These are phyloP conservation scores for Aspergillus carbonarius DNA, from an alignment of 2,329 filamentous ascomycete genomes.

Conservation along the genomic window DNA sequence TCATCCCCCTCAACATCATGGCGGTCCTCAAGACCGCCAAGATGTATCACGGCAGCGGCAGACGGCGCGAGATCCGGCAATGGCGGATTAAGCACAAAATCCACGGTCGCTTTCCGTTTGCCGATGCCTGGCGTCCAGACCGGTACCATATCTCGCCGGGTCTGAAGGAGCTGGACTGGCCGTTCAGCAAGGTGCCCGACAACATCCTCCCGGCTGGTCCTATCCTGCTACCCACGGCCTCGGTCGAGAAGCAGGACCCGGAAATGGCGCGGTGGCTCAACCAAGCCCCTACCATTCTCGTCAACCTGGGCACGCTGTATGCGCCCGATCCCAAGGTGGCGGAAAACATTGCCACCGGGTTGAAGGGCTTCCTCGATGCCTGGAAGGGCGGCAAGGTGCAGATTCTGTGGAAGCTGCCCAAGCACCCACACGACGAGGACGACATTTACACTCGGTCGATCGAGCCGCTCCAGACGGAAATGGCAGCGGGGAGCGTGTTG, in stretches of 20 bases:
- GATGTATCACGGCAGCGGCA: slow-evolving; percentile 26
- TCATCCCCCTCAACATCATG: slow-evolving; percentile 46
- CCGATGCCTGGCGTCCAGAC: slow-evolving; percentile 26
- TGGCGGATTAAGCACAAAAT: slow-evolving; percentile 29
- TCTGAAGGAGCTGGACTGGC: slow-evolving; percentile 43
- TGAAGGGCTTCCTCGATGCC: slow-evolving; percentile 38
- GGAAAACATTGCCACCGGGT: slow-evolving; percentile 39
- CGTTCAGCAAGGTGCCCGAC: slow-evolving; percentile 33
- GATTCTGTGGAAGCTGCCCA: slow-evolving; percentile 43
- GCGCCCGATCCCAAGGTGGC: slow-evolving; percentile 35
- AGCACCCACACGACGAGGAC: slow-evolving; percentile 22
- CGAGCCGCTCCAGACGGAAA: slow-evolving; percentile 23
- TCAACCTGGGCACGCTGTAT: slow-evolving; percentile 50
- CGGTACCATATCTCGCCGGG: slow-evolving; percentile 31
- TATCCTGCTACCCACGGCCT: slow-evolving; percentile 39
- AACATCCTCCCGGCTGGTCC: slow-evolving; percentile 51
- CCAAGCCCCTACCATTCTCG: slow-evolving; percentile 46
- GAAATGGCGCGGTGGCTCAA: slow-evolving; percentile 47
- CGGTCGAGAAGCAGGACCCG: slow-evolving; percentile 41
- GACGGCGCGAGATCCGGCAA: slow-evolving; percentile 23
- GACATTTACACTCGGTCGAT: slow-evolving; percentile 22
- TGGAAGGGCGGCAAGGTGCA: slow-evolving; percentile 27
- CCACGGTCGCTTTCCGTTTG: slow-evolving; percentile 28
- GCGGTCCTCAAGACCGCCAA: slow-evolving; percentile 30
- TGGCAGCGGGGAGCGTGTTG: slow-evolving; percentile 34